These are phyloP conservation scores for Cynara cardunculus DNA, from an alignment of 129 eudicot species.

Conservation along the genomic window DNA sequence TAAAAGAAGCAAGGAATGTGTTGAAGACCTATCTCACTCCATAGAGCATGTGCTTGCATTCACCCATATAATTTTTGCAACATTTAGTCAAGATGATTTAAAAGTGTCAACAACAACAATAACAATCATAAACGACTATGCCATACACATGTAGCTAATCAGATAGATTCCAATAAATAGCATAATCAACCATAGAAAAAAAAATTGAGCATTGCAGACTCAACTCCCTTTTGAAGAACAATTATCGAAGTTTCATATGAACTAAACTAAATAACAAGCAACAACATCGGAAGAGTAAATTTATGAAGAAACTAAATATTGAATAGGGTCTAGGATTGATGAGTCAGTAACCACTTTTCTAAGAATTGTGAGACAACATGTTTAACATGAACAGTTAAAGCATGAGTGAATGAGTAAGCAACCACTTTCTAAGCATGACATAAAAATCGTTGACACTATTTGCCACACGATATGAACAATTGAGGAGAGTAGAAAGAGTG, in stretches of 20 bases:
- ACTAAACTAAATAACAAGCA: background rate
- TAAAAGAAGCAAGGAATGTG: background rate
- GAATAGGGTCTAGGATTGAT: background rate
- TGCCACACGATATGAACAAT: constrained; percentile 2
- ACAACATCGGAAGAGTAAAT: background rate
- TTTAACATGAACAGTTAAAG: background rate
- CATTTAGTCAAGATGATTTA: background rate
- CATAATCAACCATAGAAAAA: background rate
- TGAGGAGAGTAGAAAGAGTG: background rate
- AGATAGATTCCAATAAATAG: background rate
- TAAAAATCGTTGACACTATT: background rate
- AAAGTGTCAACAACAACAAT: background rate
- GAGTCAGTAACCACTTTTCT: constrained; percentile 8
- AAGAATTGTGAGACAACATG: background rate
- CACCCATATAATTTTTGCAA: background rate
- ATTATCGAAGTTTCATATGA: background rate
- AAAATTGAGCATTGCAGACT: background rate
- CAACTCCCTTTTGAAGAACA: background rate
- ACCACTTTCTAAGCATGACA: constrained; percentile 10
- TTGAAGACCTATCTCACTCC: background rate
- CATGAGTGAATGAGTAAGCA: background rate
- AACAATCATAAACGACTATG: background rate
- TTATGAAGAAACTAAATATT: background rate
- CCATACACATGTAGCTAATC: background rate
- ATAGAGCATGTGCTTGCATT: background rate